Percentiles rank a stretch among this genome's conserved stretches.
phyloP scores from a whole-genome alignment of 805 yeast species.

The Tetrapisispora arboricola region DNA sequence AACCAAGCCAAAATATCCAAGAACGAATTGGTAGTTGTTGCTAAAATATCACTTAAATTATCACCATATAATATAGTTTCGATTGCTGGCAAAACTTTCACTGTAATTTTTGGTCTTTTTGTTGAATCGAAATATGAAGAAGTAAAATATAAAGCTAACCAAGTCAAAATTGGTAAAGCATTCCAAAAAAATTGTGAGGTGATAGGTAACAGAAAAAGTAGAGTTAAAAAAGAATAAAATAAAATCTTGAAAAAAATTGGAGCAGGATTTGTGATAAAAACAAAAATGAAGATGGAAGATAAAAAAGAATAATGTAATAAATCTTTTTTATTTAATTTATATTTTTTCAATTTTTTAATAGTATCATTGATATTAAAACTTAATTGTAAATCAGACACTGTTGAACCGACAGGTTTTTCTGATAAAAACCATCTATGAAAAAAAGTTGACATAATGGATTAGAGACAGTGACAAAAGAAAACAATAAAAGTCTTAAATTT shows the following conservation, averaged over 20 bases:
- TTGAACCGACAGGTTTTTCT: constrained; percentile 41
- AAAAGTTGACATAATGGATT: constrained; percentile 13
- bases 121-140: constrained; percentile 63
- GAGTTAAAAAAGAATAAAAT: constrained; percentile 31
- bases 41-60: constrained; percentile 71
- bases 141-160: constrained; percentile 75
- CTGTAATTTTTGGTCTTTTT: constrained; percentile 79
- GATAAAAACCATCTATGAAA: constrained; percentile 44
- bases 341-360: constrained; percentile 33
- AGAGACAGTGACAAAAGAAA: too few species aligned
- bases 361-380: constrained; percentile 38
- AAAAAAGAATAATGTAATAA: constrained; percentile 42
- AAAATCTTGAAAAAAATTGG: constrained; percentile 30
- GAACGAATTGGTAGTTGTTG: constrained; percentile 51
- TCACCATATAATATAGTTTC: constrained; percentile 90
- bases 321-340: constrained; percentile 39
- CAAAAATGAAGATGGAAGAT: constrained; percentile 44
- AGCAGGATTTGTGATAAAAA: constrained; percentile 48
- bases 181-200: constrained; percentile 75
- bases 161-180: constrained; percentile 72
- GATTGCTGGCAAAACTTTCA: constrained; percentile 78
- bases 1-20: constrained; percentile 83
- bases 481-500: too few species aligned
- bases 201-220: constrained; percentile 55
- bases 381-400: constrained; percentile 41